A percentile compares a stretch with the other conserved stretches of the same genome.
phyloP scores from a whole-genome alignment of 345 rosid genomes.

The Ceriops decandra region DNA sequence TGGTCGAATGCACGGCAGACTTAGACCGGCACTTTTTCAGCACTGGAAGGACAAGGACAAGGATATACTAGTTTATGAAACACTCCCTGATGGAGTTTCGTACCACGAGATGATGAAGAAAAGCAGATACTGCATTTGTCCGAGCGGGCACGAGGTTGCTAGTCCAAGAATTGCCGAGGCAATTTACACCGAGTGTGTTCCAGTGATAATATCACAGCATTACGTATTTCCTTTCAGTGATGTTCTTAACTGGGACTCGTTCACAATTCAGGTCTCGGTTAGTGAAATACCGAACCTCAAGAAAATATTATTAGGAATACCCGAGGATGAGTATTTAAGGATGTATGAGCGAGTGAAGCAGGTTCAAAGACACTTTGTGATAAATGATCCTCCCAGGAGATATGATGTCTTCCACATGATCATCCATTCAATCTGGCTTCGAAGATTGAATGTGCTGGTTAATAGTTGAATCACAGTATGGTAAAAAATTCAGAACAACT shows the following conservation, averaged over 20 bases:
- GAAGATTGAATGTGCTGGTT: constrained; percentile 49
- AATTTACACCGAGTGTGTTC: constrained; percentile 67
- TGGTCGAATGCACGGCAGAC: constrained; percentile 40
- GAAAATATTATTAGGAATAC: constrained; percentile 43
- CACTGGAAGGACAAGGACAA: constrained; percentile 43
- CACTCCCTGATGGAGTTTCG: constrained; percentile 37
- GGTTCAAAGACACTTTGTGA: constrained; percentile 55
- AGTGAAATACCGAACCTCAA: constrained; percentile 51
- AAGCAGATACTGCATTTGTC: constrained; percentile 60
- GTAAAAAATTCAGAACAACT: no score
- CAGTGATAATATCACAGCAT: constrained; percentile 56
- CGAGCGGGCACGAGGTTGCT: constrained; percentile 80
- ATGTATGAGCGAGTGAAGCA: constrained; percentile 45
- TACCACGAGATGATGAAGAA: constrained; percentile 38
- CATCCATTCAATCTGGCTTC: constrained; percentile 69
- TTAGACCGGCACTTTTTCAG: constrained; percentile 36
- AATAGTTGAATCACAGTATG: no score
- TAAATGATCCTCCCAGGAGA: constrained; percentile 59
- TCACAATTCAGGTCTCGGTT: constrained; percentile 49
- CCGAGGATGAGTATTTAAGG: constrained; percentile 39
- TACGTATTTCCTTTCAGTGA: constrained; percentile 71
- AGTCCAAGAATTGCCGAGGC: constrained; percentile 81
- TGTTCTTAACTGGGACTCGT: constrained; percentile 59
- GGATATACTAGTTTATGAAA: constrained; percentile 50
- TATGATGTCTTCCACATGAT: constrained; percentile 73